Percentiles rank a stretch among this genome's conserved stretches.
Evolutionary conservation across 2,329 filamentous ascomycete genomes (phyloP).

Genomic region (Aspergillus intermedius): DNA sequence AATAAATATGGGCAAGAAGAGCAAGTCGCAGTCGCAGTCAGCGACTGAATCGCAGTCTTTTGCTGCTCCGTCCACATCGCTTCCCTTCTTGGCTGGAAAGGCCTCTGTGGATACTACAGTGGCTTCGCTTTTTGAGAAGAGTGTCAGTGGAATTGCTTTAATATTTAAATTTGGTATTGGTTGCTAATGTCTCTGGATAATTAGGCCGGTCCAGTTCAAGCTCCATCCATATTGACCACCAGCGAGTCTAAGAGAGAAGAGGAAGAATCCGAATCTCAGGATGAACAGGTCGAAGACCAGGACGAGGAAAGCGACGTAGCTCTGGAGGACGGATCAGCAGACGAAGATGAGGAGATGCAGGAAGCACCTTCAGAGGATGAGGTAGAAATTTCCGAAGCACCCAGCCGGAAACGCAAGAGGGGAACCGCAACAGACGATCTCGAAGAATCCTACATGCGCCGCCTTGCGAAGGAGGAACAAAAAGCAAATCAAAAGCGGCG

Average conservation of each 20-base stretch:
- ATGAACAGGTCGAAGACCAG: conserved; percentile 19
- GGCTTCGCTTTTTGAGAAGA: conserved; percentile 63
- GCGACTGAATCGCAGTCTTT: conserved; percentile 13
- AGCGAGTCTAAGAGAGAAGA: conserved; percentile 9
- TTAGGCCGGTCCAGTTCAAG: conserved; percentile 36
- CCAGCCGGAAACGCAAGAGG: conserved; percentile 49
- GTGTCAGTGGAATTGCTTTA: conserved; percentile 49
- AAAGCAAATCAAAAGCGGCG: conserved; percentile 30
- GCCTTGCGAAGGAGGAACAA: conserved; percentile 37
- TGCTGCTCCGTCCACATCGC: conserved; percentile 3
- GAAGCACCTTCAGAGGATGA: conserved; percentile 42
- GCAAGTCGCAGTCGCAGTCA: conserved; percentile 22
- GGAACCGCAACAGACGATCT: conserved; percentile 40
- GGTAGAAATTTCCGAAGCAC: conserved; percentile 12
- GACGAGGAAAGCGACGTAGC: conserved; percentile 23
- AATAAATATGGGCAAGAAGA: conserved; percentile 29
- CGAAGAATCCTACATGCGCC: conserved; percentile 40
- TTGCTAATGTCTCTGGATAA: conserved; percentile 5
- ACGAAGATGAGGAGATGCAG: conserved; percentile 34
- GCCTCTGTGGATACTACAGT: conserved; percentile 62
- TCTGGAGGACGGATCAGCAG: conserved; percentile 4
- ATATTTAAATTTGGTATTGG: background rate
- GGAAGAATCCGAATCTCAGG: conserved; percentile 13
- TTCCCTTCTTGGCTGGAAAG: conserved; percentile 50
- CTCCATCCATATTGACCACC: conserved; percentile 20